Percentiles rank a stretch among this genome's conserved stretches.
Evolutionary conservation across 163 green algal species (phyloP).

Genomic region (Coccomyxa subellipsoidea): DNA sequence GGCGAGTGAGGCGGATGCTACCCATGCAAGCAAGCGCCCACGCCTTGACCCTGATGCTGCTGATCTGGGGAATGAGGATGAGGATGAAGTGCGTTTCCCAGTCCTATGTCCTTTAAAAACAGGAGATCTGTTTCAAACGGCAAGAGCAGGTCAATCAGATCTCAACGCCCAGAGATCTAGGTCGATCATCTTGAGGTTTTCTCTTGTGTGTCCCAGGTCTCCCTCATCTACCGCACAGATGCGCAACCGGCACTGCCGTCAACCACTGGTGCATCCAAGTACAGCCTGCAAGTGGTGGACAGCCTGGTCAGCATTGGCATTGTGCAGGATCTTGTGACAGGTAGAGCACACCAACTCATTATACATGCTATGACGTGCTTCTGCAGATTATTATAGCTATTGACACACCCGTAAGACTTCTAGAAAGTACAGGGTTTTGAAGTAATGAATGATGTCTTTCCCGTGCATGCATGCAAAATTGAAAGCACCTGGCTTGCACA

Average conservation of each 20-base stretch:
- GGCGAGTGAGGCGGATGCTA: background rate
- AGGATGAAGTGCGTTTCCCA: background rate
- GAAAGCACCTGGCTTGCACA: background rate
- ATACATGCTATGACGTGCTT: no score
- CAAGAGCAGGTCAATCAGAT: no score
- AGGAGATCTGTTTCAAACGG: no score
- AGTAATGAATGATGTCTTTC: no score
- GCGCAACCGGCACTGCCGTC: background rate
- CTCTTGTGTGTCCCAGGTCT: background rate
- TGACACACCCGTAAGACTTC: no score
- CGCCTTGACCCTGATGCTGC: background rate
- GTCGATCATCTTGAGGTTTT: no score
- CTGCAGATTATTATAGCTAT: no score
- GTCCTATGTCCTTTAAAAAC: background rate
- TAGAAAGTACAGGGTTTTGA: no score
- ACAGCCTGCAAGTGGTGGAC: conserved; percentile 18
- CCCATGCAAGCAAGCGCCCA: background rate
- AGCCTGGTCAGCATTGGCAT: conserved; percentile 56
- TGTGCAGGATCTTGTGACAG: conserved; percentile 41
- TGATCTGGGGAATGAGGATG: background rate
- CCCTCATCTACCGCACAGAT: conserved; percentile 9
- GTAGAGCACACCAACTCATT: background rate
- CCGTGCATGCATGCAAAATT: no score
- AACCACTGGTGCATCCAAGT: background rate
- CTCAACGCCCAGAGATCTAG: no score